These are phyloP conservation scores for Aegilops bicornis DNA, from an alignment of 176 grass and related monocot species.

Conservation along the genomic window DNA sequence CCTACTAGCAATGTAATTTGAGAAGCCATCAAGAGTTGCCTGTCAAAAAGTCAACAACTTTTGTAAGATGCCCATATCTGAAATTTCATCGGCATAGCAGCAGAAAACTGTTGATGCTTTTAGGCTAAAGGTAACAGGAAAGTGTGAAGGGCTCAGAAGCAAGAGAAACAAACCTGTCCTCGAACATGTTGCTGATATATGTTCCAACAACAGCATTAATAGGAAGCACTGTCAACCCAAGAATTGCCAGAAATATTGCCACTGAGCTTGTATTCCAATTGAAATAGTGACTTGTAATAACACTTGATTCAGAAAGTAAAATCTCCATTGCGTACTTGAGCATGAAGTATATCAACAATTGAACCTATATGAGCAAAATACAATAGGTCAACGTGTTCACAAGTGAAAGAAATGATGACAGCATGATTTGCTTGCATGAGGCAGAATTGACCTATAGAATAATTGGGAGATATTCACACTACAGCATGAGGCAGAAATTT, in stretches of 20 bases:
- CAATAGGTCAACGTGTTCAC: neutral
- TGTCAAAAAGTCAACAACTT: slow-evolving; percentile 29
- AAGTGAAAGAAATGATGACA: neutral
- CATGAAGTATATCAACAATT: slow-evolving; percentile 98
- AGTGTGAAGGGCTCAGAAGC: neutral
- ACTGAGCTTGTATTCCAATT: slow-evolving; percentile 89
- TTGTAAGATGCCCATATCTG: neutral
- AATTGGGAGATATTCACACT: neutral
- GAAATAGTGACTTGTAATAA: slow-evolving; percentile 90
- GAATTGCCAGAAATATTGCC: slow-evolving; percentile 88
- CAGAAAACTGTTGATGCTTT: neutral
- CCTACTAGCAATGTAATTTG: slow-evolving; percentile 75
- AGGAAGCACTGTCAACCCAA: slow-evolving; percentile 90
- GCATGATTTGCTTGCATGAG: neutral
- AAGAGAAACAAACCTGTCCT: slow-evolving; percentile 72
- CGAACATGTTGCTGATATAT: slow-evolving; percentile 98
- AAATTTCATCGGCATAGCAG: neutral
- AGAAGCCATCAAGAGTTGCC: slow-evolving; percentile 86
- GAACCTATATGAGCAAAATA: slow-evolving; percentile 60
- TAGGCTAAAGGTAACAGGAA: neutral
- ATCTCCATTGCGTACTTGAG: slow-evolving; percentile 99
- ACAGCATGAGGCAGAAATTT: neutral
- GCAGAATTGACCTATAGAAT: neutral
- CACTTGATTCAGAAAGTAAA: slow-evolving; percentile 95
- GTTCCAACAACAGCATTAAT: slow-evolving; percentile 91